A percentile compares a stretch with the other conserved stretches of the same genome.
phyloP scores from a whole-genome alignment of 1,139 yeast genomes.

The Lodderomyces margitis region DNA sequence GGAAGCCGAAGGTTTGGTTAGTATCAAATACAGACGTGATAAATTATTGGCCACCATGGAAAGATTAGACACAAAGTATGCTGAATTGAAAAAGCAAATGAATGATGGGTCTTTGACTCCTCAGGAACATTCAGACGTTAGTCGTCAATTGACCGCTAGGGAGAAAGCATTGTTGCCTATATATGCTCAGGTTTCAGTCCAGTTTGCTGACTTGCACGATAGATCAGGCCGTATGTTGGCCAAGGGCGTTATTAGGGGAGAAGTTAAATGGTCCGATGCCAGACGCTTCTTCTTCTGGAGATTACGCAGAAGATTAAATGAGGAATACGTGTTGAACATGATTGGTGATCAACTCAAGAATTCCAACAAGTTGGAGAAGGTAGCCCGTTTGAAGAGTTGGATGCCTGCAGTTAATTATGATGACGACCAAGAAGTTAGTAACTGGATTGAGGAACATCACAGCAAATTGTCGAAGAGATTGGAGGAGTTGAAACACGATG shows the following conservation, averaged over 20 bases:
- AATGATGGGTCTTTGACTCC: constrained; percentile 50
- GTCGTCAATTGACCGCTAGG: constrained; percentile 70
- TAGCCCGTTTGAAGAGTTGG: constrained; percentile 87
- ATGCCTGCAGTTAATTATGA: constrained; percentile 71
- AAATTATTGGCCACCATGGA: constrained; percentile 86
- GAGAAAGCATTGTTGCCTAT: constrained; percentile 81
- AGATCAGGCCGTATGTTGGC: constrained; percentile 97
- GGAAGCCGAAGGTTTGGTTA: constrained; percentile 99
- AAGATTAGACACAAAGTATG: constrained; percentile 78
- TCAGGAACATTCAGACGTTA: constrained; percentile 65
- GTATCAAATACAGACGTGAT: constrained; percentile 94
- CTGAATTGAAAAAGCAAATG: constrained; percentile 60
- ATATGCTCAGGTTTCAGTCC: constrained; percentile 89
- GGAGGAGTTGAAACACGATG: constrained; percentile 63
- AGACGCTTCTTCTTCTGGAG: constrained; percentile 99
- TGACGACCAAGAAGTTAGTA: constrained; percentile 76
- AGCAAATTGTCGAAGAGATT: constrained; percentile 58
- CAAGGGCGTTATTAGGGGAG: constrained; percentile 85
- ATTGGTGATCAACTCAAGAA: constrained; percentile 63
- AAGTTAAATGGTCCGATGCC: constrained; percentile 80
- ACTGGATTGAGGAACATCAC: constrained; percentile 83
- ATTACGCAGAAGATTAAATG: constrained; percentile 91
- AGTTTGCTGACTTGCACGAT: constrained; percentile 97
- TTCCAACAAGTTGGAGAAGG: constrained; percentile 73
- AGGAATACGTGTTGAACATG: constrained; percentile 79